These are phyloP conservation scores for Hypericum perforatum DNA, from an alignment of 345 rosid genomes.

Conservation along the genomic window DNA sequence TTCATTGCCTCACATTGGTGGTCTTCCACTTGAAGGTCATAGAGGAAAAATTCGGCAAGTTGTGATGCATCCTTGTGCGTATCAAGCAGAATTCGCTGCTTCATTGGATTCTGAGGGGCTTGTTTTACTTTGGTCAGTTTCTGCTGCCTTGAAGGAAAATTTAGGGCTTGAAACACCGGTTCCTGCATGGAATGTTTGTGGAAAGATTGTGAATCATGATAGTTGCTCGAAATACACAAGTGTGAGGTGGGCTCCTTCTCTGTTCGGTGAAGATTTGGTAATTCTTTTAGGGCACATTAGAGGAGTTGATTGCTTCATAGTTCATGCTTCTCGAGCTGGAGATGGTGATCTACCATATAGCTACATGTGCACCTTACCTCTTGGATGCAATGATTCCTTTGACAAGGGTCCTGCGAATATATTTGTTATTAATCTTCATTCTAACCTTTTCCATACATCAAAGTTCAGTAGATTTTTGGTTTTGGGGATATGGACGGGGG, in stretches of 20 bases:
- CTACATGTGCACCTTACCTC: conserved; percentile 62
- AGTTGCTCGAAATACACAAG: conserved; percentile 45
- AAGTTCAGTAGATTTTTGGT: conserved; percentile 48
- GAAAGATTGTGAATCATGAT: conserved; percentile 37
- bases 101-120: conserved; percentile 75
- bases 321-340: conserved; percentile 33
- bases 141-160: conserved; percentile 29
- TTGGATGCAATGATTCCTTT: conserved; percentile 27
- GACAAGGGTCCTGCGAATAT: conserved; percentile 55
- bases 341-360: conserved; percentile 31
- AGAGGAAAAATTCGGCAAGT: no score
- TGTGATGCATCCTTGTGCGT: conserved; percentile 43
- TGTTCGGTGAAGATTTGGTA: conserved; percentile 41
- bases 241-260: conserved; percentile 73
- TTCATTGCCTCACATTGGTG: no score
- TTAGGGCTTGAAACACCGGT: conserved; percentile 34
- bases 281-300: conserved; percentile 60
- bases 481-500: conserved; percentile 57
- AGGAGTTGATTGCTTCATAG: conserved; percentile 81
- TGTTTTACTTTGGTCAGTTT: conserved; percentile 59
- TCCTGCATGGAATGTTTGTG: conserved; percentile 54
- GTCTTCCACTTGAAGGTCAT: no score
- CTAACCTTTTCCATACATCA: conserved; percentile 40
- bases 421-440: conserved; percentile 43
- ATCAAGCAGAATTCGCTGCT: conserved; percentile 45